Percentiles rank a stretch among this genome's conserved stretches.
Conservation (phyloP, 495 filamentous ascomycete species). For the Umbilicaria muhlenbergii region DNA sequence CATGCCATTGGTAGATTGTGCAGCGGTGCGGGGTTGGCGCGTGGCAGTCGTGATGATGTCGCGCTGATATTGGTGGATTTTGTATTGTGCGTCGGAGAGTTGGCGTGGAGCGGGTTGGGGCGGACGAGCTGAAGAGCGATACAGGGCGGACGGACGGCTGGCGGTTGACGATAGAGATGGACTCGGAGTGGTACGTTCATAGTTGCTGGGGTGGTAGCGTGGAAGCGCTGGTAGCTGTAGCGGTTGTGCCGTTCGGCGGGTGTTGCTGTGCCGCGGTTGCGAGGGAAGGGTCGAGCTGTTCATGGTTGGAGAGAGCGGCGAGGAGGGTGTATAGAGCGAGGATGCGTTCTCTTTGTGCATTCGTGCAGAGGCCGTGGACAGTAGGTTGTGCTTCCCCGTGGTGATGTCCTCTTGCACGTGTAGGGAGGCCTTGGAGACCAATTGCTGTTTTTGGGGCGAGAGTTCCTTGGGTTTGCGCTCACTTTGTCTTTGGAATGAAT, state of each 20-base stretch:
- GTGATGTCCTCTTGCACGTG: too few relatives aligned
- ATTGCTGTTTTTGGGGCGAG: too few relatives aligned
- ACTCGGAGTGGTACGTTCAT: conserved; percentile 18
- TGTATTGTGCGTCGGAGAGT: conserved; percentile 27
- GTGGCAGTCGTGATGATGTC: conserved; percentile 42
- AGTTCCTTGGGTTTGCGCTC: too few relatives aligned
- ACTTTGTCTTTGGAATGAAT: too few relatives aligned
- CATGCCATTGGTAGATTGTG: conserved; percentile 17
- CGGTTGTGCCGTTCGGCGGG: too few relatives aligned
- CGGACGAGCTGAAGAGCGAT: conserved; percentile 1
- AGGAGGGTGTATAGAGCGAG: conserved; percentile 2
- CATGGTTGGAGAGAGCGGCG: conserved; percentile 3
- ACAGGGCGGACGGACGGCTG: neutral
- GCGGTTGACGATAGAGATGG: conserved; percentile 4
- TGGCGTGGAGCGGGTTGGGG: conserved; percentile 2
- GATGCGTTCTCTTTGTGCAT: conserved; percentile 7
- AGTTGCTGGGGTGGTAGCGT: conserved; percentile 34
- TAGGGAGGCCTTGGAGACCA: too few relatives aligned
- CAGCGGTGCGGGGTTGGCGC: conserved; percentile 24
- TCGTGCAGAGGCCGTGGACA: too few relatives aligned
- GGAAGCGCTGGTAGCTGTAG: conserved; percentile 29
- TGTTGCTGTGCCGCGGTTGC: too few relatives aligned
- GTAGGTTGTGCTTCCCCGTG: too few relatives aligned
- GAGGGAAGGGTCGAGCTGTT: conserved; percentile 7
- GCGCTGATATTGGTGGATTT: conserved; percentile 41